A percentile compares a stretch with the other conserved stretches of the same genome.
Evolutionary conservation across 2,329 filamentous ascomycete species (phyloP).

Genomic region (Fusarium metavorans): DNA sequence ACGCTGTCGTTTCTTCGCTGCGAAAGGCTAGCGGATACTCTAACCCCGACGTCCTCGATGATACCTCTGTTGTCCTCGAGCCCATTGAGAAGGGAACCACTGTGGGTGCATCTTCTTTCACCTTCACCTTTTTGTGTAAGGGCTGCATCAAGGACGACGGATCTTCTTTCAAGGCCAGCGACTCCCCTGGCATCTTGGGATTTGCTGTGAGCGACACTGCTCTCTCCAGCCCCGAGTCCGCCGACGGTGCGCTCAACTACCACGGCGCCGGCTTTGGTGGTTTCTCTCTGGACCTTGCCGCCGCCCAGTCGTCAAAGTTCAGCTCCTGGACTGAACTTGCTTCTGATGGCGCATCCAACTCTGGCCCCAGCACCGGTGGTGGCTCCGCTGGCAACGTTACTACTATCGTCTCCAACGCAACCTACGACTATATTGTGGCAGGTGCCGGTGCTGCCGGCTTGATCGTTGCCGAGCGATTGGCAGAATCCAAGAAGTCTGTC

Average conservation of each 20-base stretch:
- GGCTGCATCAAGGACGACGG: slow-evolving; percentile 65
- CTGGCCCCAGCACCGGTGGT: slow-evolving; percentile 44
- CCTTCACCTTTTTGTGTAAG: slow-evolving; percentile 74
- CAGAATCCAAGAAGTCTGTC: slow-evolving; percentile 73
- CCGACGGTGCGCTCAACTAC: slow-evolving; percentile 51
- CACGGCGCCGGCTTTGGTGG: slow-evolving; percentile 61
- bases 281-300: slow-evolving; percentile 51
- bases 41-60: slow-evolving; percentile 69
- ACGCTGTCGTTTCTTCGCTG: slow-evolving; percentile 68
- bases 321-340: slow-evolving; percentile 57
- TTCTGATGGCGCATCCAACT: slow-evolving; percentile 52
- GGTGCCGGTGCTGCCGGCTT: slow-evolving; percentile 73
- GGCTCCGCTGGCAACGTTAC: slow-evolving; percentile 42
- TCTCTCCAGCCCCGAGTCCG: slow-evolving; percentile 51
- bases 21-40: slow-evolving; percentile 70
- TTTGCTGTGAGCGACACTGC: slow-evolving; percentile 65
- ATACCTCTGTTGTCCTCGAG: slow-evolving; percentile 62
- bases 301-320: slow-evolving; percentile 55
- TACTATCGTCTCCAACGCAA: slow-evolving; percentile 46
- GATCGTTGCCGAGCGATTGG: slow-evolving; percentile 66
- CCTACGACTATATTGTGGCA: slow-evolving; percentile 74
- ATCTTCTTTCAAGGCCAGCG: slow-evolving; percentile 57
- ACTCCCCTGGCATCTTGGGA: slow-evolving; percentile 61
- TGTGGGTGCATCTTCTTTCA: slow-evolving; percentile 69
- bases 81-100: slow-evolving; percentile 70